A percentile compares a stretch with the other conserved stretches of the same genome.
Conservation (phyloP, 1,284 basidiomycete species). For the Coniferiporia weirii region DNA sequence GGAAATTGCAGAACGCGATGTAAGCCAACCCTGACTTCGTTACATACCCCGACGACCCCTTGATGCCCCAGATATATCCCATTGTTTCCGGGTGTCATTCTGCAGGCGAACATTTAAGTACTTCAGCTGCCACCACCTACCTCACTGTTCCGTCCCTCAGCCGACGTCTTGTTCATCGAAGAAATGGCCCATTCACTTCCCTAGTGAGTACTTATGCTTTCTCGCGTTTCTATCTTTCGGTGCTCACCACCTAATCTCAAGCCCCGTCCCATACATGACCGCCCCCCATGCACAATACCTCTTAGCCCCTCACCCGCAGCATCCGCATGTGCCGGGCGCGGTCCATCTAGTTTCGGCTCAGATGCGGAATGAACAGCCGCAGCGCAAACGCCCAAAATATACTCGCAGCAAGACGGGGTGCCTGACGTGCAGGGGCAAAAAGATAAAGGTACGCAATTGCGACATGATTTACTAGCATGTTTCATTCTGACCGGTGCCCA, state of each 20-base stretch:
- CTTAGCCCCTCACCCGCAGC: slow-evolving; percentile 12
- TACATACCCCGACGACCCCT: slow-evolving; percentile 14
- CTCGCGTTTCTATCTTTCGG: background rate
- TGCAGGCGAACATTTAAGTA: slow-evolving; percentile 7
- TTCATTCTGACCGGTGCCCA: slow-evolving; percentile 27
- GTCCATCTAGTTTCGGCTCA: slow-evolving; percentile 44
- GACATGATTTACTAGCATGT: slow-evolving; percentile 10
- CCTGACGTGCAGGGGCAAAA: slow-evolving; percentile 78
- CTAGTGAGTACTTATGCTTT: slow-evolving; percentile 4
- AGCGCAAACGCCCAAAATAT: slow-evolving; percentile 79
- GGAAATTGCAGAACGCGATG: slow-evolving; percentile 4
- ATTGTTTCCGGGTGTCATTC: background rate
- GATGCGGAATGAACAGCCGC: slow-evolving; percentile 41
- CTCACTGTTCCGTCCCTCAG: background rate
- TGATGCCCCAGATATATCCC: slow-evolving; percentile 12
- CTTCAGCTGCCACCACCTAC: background rate
- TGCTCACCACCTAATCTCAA: background rate
- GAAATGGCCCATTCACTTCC: slow-evolving; percentile 14
- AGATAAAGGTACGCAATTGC: slow-evolving; percentile 64
- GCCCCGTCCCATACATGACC: slow-evolving; percentile 10
- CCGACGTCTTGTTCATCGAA: background rate
- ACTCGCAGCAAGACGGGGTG: slow-evolving; percentile 83
- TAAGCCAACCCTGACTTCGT: slow-evolving; percentile 13
- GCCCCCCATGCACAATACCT: slow-evolving; percentile 17
- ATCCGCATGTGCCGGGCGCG: slow-evolving; percentile 24